Conservation (phyloP, 2,329 filamentous ascomycete genomes). For the Fusarium brachygibbosum region DNA sequence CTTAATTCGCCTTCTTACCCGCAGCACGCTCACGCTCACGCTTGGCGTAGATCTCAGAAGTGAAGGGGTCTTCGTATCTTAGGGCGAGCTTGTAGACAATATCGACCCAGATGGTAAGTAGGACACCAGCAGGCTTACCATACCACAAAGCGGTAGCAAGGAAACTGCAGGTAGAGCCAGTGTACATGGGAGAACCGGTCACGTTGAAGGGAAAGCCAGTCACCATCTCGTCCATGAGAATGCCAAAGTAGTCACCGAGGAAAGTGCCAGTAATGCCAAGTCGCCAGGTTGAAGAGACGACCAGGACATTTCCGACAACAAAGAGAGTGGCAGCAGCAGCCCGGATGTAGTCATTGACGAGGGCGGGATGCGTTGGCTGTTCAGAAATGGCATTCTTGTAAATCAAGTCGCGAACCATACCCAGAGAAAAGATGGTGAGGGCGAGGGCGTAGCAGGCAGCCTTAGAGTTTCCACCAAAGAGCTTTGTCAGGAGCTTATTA, state of each 20-base stretch:
- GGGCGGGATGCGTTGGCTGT: conserved; percentile 80
- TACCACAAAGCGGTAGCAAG: conserved; percentile 86
- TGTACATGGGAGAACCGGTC: conserved; percentile 94
- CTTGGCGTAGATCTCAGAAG: conserved; percentile 91
- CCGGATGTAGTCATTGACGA: conserved; percentile 71
- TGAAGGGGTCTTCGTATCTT: conserved; percentile 94
- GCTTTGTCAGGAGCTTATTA: conserved; percentile 87
- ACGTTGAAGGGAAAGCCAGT: conserved; percentile 97
- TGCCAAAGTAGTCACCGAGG: conserved; percentile 98
- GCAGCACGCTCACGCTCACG: conserved; percentile 72
- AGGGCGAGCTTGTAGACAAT: conserved; percentile 85
- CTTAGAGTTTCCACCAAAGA: conserved; percentile 83
- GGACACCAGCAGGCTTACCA: conserved; percentile 87
- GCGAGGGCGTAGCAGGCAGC: conserved; percentile 92
- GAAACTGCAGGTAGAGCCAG: conserved; percentile 93
- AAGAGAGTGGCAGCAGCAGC: conserved; percentile 80
- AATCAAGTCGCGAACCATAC: conserved; percentile 87
- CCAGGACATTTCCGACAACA: conserved; percentile 82
- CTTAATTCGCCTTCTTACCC: conserved; percentile 67
- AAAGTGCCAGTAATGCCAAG: conserved; percentile 97
- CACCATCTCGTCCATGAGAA: conserved; percentile 95
- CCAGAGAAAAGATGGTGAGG: conserved; percentile 88
- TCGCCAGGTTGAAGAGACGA: conserved; percentile 89
- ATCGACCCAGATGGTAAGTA: conserved; percentile 81
- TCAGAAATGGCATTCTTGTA: conserved; percentile 87